These are phyloP conservation scores for Pseudogymnoascus sp. DNA, from an alignment of 2,329 filamentous ascomycete genomes.

Conservation along the genomic window DNA sequence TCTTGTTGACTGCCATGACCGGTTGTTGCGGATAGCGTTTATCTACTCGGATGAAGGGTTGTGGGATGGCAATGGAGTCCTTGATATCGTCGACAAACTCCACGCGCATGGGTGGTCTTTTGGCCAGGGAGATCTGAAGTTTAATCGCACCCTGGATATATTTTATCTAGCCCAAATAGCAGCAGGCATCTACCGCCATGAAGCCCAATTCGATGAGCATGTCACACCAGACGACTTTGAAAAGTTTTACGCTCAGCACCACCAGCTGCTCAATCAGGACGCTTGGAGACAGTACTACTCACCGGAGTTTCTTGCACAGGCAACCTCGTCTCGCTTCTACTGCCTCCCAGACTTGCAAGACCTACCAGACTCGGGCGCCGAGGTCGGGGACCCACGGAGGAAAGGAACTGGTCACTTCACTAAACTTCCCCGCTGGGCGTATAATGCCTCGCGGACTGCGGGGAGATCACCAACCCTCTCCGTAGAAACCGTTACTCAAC, in stretches of 20 bases:
- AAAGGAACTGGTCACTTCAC: neutral
- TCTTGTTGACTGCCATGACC: neutral
- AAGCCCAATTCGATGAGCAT: neutral
- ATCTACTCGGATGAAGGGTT: neutral
- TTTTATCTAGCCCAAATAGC: neutral
- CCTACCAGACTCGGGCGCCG: neutral
- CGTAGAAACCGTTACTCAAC: neutral
- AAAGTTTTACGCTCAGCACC: neutral
- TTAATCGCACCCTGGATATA: neutral
- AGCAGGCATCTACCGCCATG: neutral
- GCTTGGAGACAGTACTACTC: neutral
- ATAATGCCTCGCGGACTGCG: neutral
- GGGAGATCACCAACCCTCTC: neutral
- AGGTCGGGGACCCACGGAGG: neutral
- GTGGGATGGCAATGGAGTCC: neutral
- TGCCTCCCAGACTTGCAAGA: neutral
- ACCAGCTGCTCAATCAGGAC: neutral
- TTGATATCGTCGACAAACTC: neutral
- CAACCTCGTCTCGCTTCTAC: neutral
- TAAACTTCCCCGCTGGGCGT: neutral
- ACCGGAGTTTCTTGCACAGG: neutral
- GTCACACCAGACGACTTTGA: neutral
- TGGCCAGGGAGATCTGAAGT: neutral
- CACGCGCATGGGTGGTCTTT: neutral
- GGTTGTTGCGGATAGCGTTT: neutral